These are phyloP conservation scores for Leucocoprinus birnbaumii DNA, from an alignment of 768 basidiomycete species.

Conservation along the genomic window DNA sequence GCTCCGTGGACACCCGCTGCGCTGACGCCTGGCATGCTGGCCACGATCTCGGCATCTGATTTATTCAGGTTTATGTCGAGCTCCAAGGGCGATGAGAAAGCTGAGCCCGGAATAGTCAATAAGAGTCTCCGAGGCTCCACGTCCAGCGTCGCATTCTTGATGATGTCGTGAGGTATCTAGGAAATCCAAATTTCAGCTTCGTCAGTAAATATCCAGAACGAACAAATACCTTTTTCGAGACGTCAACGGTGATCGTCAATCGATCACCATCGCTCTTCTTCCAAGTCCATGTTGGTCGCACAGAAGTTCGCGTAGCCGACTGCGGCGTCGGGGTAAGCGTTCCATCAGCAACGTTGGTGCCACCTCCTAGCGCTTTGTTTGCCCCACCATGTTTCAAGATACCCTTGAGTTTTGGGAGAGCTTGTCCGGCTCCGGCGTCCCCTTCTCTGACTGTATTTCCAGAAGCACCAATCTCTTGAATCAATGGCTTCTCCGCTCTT, in stretches of 20 bases:
- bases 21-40: conserved; percentile 8
- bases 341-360: conserved; percentile 15
- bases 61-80: conserved; percentile 59
- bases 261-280: conserved; percentile 32
- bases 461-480: conserved; percentile 37
- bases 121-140: conserved; percentile 61
- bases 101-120: conserved; percentile 40
- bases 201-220: not conserved
- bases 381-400: conserved; percentile 37
- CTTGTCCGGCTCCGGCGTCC: conserved; percentile 4
- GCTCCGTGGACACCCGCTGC: conserved; percentile 4
- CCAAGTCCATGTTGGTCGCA: conserved; percentile 48
- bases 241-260: conserved; percentile 46
- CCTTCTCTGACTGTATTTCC: conserved; percentile 3
- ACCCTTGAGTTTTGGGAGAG: conserved; percentile 28
- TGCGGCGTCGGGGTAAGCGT: not conserved
- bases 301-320: not conserved
- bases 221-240: conserved; percentile 56
- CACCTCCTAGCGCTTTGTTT: conserved; percentile 7
- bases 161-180: conserved; percentile 42
- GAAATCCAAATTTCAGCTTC: not conserved
- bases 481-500: conserved; percentile 30
- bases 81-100: conserved; percentile 23
- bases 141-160: conserved; percentile 54
- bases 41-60: conserved; percentile 51